Percentiles rank a stretch among this genome's conserved stretches.
These are phyloP conservation scores for Syncephalis fuscata DNA, from an alignment of 371 early-diverging fungal species.

Conservation along the genomic window DNA sequence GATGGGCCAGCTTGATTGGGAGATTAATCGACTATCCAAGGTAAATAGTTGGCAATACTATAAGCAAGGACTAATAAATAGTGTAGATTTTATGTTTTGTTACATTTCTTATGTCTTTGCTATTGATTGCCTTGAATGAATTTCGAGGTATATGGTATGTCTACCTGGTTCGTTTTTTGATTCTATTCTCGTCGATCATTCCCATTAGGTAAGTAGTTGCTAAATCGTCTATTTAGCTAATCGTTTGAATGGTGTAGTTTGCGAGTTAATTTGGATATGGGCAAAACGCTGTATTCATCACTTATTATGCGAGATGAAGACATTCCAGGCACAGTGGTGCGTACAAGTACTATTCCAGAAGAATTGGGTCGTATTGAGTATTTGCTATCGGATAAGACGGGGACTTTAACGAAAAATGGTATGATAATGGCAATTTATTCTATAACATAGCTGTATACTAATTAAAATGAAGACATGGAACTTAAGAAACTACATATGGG, in stretches of 20 bases:
- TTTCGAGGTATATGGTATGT: constrained; percentile 83
- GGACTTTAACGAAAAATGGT: constrained; percentile 98
- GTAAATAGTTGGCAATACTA: constrained; percentile 15
- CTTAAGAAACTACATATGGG: constrained; percentile 96
- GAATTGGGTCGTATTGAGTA: constrained; percentile 97
- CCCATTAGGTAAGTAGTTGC: constrained; percentile 61
- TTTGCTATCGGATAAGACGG: constrained; percentile 97
- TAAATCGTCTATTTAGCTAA: too few species aligned
- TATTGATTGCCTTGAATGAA: constrained; percentile 84
- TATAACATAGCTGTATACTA: background rate
- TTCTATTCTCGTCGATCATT: constrained; percentile 95
- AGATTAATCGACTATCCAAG: constrained; percentile 90
- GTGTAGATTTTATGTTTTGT: constrained; percentile 65
- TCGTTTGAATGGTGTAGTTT: constrained; percentile 29
- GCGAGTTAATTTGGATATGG: constrained; percentile 96
- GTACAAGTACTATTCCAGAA: constrained; percentile 97
- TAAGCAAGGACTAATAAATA: background rate
- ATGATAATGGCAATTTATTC: background rate
- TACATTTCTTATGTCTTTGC: constrained; percentile 59
- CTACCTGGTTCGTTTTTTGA: constrained; percentile 86
- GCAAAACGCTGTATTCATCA: constrained; percentile 80
- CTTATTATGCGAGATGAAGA: constrained; percentile 67
- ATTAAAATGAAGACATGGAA: constrained; percentile 69
- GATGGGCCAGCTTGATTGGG: constrained; percentile 86
- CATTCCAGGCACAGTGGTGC: constrained; percentile 80